Base-by-base conservation (phyloP, 2,329 filamentous ascomycete genomes). In the Pyricularia pennisetigena region DNA sequence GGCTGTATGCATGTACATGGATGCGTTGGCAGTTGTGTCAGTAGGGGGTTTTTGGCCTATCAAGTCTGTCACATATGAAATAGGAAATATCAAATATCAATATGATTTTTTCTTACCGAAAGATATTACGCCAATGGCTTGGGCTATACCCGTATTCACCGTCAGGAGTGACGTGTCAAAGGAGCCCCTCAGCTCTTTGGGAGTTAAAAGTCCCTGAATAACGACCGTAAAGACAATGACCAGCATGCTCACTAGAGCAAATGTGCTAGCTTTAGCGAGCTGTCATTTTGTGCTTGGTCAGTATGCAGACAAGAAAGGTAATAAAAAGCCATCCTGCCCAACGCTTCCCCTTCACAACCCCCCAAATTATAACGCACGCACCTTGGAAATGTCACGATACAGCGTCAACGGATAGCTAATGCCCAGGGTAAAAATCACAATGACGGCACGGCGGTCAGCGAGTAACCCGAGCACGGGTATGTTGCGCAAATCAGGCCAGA, bases 331-430 rank as follows among this genome's bases (percentile, higher is more conserved):
- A 41, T 41, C 12, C 16, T 20, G 16, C 16, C n/a, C 16, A 49
- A 49, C 16, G 41, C 41, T n/a, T 16, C 9, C 8, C 30, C 6
- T 10, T 8, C n/a, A n/a, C n/a, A n/a, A n/a, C n/a, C n/a, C 35
- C 41, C 16, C 30, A 23, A 9, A 62, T 35, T 57, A 61, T 57
- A 61, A 14, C 35, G 24, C 20, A 71, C 83, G 75, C 79, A 94
- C 92, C 89, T 98, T 98, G 69, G 95, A 90, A 80, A 99, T 99
- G 78, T 99, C 95, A 73, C 95, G 86, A 81, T 99, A 99, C 68
- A 99, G 81, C 67, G 93, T 96, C 75, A 99, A 80, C 5, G 95
- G 95, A 76, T 91, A 98, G 68, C 94, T 97, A 71, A 98, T 84
- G 49, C 90, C 90, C 75, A 97, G 77, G 66, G 93, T 88, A 76